These are phyloP conservation scores for Cladosporium sp. DNA, from an alignment of 2,329 filamentous ascomycete genomes.

Conservation along the genomic window DNA sequence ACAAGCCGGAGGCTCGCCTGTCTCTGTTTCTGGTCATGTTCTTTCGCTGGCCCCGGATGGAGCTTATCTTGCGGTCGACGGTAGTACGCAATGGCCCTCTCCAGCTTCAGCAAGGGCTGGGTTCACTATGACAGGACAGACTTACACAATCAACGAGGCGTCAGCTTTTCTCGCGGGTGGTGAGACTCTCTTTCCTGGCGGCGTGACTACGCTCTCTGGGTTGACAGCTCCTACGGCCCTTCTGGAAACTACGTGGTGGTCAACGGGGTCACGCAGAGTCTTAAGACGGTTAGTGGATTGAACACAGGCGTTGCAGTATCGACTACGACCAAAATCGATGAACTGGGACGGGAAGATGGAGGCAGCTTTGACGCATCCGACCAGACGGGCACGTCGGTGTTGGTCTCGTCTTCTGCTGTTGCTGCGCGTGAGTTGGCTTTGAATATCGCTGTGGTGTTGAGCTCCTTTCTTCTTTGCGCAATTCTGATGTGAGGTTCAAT, in stretches of 20 bases:
- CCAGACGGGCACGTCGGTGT: too few relatives aligned
- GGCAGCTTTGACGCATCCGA: too few relatives aligned
- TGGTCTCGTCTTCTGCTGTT: too few relatives aligned
- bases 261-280: constrained; percentile 26
- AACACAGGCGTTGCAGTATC: too few relatives aligned
- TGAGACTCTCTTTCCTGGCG: constrained; percentile 32
- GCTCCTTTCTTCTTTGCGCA: too few relatives aligned
- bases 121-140: constrained; percentile 20
- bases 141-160: constrained; percentile 5
- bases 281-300: too few relatives aligned
- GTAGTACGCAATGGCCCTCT: constrained; percentile 9
- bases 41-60: constrained; percentile 23
- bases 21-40: constrained; percentile 28
- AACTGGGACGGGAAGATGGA: too few relatives aligned
- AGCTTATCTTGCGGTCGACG: constrained; percentile 28
- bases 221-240: constrained; percentile 29
- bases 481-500: too few relatives aligned
- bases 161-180: constrained; percentile 27
- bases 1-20: constrained; percentile 25
- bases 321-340: too few relatives aligned
- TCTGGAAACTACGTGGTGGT: constrained; percentile 29
- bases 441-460: too few relatives aligned
- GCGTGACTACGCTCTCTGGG: constrained; percentile 31
- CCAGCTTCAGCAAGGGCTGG: constrained; percentile 13
- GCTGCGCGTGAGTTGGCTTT: too few relatives aligned